These are phyloP conservation scores for Paramecium octaurelia DNA, from an alignment of 73 alveolate genomes.

Conservation along the genomic window DNA sequence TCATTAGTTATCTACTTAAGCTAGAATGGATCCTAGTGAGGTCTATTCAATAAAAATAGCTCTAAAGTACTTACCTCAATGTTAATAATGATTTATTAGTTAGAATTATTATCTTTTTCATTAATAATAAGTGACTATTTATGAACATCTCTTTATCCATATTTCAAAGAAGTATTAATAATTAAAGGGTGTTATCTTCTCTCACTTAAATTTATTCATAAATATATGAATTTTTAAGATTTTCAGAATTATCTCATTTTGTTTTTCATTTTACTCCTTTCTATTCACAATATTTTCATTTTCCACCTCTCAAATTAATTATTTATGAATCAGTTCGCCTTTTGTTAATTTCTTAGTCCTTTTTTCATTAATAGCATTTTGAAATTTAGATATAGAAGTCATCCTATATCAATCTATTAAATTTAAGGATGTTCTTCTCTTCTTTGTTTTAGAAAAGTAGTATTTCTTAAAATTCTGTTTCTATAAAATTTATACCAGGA, in stretches of 20 bases:
- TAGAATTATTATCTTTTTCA: background rate
- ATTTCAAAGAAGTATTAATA: background rate
- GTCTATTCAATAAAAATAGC: slow-evolving; percentile 11
- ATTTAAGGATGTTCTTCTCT: background rate
- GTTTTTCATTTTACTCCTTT: background rate
- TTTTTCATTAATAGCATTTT: background rate
- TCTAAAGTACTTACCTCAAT: background rate
- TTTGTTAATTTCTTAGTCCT: background rate
- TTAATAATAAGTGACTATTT: background rate
- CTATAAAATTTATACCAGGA: background rate
- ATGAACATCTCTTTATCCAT: background rate
- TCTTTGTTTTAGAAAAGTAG: background rate
- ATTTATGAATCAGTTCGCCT: background rate
- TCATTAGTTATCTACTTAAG: background rate
- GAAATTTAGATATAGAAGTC: background rate
- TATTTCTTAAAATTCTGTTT: background rate
- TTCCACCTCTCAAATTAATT: background rate
- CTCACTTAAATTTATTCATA: background rate
- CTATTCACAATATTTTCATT: background rate
- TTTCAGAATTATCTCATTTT: background rate
- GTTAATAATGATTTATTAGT: background rate
- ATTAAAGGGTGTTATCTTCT: background rate
- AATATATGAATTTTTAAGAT: too few relatives aligned
- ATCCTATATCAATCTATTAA: background rate
- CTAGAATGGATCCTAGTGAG: slow-evolving; percentile 30